Evolutionary conservation across 495 filamentous ascomycete genomes (phyloP).

Genomic region (Lasiosphaeris hirsuta): DNA sequence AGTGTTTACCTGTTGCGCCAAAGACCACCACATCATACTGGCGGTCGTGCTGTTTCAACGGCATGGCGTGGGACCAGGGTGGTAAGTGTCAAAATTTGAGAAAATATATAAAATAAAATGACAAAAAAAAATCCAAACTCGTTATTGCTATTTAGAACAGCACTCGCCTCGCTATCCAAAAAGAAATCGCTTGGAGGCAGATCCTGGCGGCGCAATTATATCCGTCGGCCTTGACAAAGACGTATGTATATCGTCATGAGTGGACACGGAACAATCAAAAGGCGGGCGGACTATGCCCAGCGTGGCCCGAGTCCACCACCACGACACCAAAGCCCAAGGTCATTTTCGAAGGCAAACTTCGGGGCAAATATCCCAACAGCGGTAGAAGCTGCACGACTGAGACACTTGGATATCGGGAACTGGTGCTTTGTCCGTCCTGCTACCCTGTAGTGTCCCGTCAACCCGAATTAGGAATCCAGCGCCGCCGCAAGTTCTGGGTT

Average conservation of each 20-base stretch:
- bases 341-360: not conserved
- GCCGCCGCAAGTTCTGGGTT: conserved; percentile 1
- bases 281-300: not conserved
- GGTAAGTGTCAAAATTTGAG: not conserved
- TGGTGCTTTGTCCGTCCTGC: not conserved
- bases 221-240: too few species aligned
- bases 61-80: conserved; percentile 24
- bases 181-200: not conserved
- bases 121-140: not conserved
- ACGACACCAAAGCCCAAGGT: too few species aligned
- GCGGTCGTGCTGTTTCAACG: conserved; percentile 46
- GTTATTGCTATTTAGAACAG: too few species aligned
- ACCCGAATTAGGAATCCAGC: conserved; percentile 13
- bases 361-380: not conserved
- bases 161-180: not conserved
- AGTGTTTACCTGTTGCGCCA: conserved; percentile 64
- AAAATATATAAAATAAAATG: not conserved
- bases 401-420: not conserved
- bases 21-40: conserved; percentile 82
- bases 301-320: not conserved
- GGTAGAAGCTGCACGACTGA: too few species aligned
- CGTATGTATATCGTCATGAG: not conserved
- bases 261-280: not conserved
- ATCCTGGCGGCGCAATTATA: too few species aligned
- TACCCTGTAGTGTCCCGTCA: not conserved